Conservation (phyloP, 148 eudicot genomes). For the Rhododendron ferrugineum region DNA sequence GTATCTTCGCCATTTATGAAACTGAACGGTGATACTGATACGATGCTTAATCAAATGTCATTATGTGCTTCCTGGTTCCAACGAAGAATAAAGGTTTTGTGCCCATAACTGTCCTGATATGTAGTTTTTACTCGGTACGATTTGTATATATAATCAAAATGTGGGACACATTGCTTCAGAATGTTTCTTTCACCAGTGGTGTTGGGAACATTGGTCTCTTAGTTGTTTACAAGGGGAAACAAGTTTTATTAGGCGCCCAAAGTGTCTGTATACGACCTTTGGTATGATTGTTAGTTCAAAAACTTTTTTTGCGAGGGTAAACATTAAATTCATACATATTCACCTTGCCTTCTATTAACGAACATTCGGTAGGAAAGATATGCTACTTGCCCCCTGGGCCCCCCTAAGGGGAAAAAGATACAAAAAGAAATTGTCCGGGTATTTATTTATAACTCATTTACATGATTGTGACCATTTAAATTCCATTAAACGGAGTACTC, state of each 20-base stretch:
- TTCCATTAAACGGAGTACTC: neutral
- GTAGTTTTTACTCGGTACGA: neutral
- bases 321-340: neutral
- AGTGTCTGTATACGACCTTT: neutral
- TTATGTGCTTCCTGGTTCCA: neutral
- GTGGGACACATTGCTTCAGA: neutral
- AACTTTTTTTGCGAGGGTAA: neutral
- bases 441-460: neutral
- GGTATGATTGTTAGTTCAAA: neutral
- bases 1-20: neutral
- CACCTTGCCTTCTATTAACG: neutral
- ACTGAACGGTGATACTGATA: neutral
- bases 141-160: neutral
- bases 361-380: neutral
- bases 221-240: neutral
- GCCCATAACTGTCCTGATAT: neutral
- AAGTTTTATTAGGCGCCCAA: neutral
- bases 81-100: neutral
- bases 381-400: neutral
- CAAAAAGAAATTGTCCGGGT: neutral
- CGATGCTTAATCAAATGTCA: neutral
- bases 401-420: neutral
- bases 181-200: neutral
- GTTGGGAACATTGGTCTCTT: neutral
- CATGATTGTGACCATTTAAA: neutral